These are phyloP conservation scores for Calamus simplicifolius DNA, from an alignment of 176 grass and related monocot genomes.

Conservation along the genomic window DNA sequence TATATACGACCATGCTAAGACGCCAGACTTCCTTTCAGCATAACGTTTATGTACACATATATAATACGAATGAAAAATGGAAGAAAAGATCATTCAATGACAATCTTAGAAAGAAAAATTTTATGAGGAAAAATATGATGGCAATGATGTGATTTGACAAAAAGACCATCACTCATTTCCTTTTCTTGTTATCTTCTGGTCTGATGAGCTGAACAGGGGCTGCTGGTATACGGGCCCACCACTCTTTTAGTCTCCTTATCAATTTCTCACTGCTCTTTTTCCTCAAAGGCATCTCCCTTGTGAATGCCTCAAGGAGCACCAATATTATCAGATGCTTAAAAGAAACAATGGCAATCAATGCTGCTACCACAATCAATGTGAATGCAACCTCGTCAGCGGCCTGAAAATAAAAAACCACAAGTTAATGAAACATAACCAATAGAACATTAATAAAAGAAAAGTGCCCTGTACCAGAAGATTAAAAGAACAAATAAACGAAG, in stretches of 20 bases:
- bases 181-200: constrained; percentile 51
- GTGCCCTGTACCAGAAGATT: neutral
- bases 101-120: too few species aligned
- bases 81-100: too few species aligned
- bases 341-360: constrained; percentile 40
- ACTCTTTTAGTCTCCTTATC: constrained; percentile 51
- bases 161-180: too few species aligned
- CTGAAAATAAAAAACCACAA: constrained; percentile 19
- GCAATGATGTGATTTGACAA: too few species aligned
- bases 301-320: constrained; percentile 44
- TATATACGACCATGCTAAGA: too few species aligned
- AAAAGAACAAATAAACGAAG: too few species aligned
- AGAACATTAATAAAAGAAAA: neutral
- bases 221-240: constrained; percentile 83
- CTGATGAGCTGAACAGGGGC: constrained; percentile 66
- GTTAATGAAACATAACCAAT: neutral
- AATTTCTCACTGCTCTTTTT: constrained; percentile 56
- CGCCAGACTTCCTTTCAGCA: too few species aligned
- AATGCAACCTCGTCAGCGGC: constrained; percentile 45
- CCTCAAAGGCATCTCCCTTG: constrained; percentile 81
- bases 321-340: constrained; percentile 40
- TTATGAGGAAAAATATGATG: too few species aligned
- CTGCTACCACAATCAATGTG: constrained; percentile 30
- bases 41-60: too few species aligned
- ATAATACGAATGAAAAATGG: too few species aligned